These are phyloP conservation scores for Coniochaeta sp. DNA, from an alignment of 2,329 filamentous ascomycete species.

Conservation along the genomic window DNA sequence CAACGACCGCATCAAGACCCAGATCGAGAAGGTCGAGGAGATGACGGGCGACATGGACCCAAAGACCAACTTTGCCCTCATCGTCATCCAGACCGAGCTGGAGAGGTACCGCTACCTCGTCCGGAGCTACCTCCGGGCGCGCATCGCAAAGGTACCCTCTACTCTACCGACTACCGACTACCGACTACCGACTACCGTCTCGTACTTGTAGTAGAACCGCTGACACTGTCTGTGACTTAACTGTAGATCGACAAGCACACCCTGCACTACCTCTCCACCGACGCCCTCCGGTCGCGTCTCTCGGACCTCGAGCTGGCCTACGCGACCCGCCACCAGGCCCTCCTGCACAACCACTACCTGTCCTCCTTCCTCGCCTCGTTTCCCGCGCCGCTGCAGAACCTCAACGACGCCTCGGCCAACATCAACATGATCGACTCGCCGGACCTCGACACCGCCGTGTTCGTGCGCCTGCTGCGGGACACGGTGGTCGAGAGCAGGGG, in stretches of 20 bases:
- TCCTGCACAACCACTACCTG: slow-evolving; percentile 79
- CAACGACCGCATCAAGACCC: slow-evolving; percentile 49
- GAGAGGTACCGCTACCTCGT: slow-evolving; percentile 91
- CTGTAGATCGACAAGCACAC: slow-evolving; percentile 69
- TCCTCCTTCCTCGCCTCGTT: slow-evolving; percentile 80
- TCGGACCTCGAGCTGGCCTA: slow-evolving; percentile 75
- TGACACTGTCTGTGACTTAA: slow-evolving; percentile 2
- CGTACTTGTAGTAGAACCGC: no score
- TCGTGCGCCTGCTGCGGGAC: slow-evolving; percentile 65
- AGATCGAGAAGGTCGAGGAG: slow-evolving; percentile 31
- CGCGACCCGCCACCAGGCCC: slow-evolving; percentile 73
- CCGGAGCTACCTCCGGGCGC: slow-evolving; percentile 70
- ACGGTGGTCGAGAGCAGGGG: slow-evolving; percentile 52
- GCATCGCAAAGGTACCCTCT: slow-evolving; percentile 90
- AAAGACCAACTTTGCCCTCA: slow-evolving; percentile 85
- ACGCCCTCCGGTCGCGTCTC: slow-evolving; percentile 51
- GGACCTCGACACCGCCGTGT: slow-evolving; percentile 76
- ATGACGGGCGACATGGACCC: slow-evolving; percentile 83
- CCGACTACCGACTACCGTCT: no score
- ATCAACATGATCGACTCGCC: slow-evolving; percentile 89
- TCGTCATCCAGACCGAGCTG: slow-evolving; percentile 92
- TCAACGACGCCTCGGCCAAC: slow-evolving; percentile 86
- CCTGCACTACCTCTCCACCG: slow-evolving; percentile 61
- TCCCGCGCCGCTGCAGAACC: slow-evolving; percentile 67
- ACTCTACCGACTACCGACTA: no score